phyloP scores from a whole-genome alignment of 495 filamentous ascomycete genomes.

The Penicillium psychrofluorescens region DNA sequence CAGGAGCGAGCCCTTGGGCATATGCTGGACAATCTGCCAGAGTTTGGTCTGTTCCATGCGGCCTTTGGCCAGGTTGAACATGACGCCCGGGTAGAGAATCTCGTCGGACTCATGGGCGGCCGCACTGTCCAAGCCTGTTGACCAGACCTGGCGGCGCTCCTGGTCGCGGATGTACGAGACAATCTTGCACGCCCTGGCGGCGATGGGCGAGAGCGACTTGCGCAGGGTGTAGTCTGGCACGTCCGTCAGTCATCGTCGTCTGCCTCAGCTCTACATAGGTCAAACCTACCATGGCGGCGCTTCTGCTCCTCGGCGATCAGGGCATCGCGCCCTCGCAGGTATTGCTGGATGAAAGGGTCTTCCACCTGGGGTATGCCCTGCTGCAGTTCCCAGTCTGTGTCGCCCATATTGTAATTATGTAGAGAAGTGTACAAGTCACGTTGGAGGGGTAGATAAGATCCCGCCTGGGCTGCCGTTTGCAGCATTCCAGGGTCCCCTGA shows the following conservation, averaged over 20 bases:
- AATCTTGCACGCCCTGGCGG: slow-evolving; percentile 67
- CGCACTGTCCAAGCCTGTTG: slow-evolving; percentile 56
- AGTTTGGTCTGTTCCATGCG: slow-evolving; percentile 75
- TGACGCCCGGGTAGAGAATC: slow-evolving; percentile 72
- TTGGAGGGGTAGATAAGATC: background rate
- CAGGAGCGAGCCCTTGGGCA: slow-evolving; percentile 88
- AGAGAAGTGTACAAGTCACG: too few relatives aligned
- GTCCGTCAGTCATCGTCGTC: background rate
- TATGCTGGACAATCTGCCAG: slow-evolving; percentile 73
- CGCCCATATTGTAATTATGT: slow-evolving; percentile 10
- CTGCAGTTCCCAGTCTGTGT: slow-evolving; percentile 39
- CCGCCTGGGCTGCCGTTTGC: background rate
- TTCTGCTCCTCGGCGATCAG: slow-evolving; percentile 74
- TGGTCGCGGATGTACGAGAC: slow-evolving; percentile 68
- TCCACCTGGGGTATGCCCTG: slow-evolving; percentile 45
- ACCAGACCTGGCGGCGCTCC: slow-evolving; percentile 69
- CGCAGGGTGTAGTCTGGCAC: slow-evolving; percentile 29
- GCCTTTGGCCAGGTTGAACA: slow-evolving; percentile 74
- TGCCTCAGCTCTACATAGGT: slow-evolving; percentile 2
- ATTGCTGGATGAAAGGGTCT: slow-evolving; percentile 73
- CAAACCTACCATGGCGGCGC: slow-evolving; percentile 64
- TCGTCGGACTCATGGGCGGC: slow-evolving; percentile 46
- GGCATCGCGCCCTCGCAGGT: slow-evolving; percentile 66
- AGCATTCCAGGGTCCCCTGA: too few relatives aligned
- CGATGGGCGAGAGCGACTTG: slow-evolving; percentile 66